phyloP scores from a whole-genome alignment of 805 yeast genomes.

The Ogataea wickerhamii region DNA sequence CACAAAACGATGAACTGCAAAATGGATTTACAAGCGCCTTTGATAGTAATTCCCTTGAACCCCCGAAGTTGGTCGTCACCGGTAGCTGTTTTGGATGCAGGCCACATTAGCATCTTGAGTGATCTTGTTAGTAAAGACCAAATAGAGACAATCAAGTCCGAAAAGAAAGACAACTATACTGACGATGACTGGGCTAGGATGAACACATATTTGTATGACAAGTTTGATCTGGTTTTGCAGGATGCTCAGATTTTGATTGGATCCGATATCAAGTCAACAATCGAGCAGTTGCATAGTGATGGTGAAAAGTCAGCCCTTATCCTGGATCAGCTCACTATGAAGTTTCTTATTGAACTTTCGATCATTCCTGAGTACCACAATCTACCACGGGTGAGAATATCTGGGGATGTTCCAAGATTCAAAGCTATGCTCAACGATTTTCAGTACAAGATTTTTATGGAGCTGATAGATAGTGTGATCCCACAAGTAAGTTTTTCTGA shows the following conservation, averaged over 20 bases:
- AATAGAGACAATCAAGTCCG: constrained; percentile 64
- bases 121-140: constrained; percentile 71
- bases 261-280: constrained; percentile 70
- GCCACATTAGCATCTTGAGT: constrained; percentile 81
- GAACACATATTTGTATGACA: constrained; percentile 83
- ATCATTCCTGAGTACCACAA: constrained; percentile 78
- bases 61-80: constrained; percentile 79
- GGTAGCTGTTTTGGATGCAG: constrained; percentile 91
- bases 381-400: constrained; percentile 66
- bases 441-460: constrained; percentile 86
- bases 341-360: constrained; percentile 72
- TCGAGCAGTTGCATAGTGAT: constrained; percentile 60
- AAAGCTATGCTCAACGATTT: constrained; percentile 75
- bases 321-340: constrained; percentile 71
- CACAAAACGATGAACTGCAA: constrained; percentile 86
- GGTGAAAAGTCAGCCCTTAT: constrained; percentile 53
- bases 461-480: constrained; percentile 62
- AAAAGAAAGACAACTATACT: constrained; percentile 50
- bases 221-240: constrained; percentile 68
- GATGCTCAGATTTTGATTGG: constrained; percentile 91
- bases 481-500: constrained; percentile 44
- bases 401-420: constrained; percentile 74
- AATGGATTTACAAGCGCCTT: constrained; percentile 90
- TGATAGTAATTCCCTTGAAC: constrained; percentile 81
- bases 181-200: constrained; percentile 72